Percentiles rank a stretch among this genome's conserved stretches.
Conservation (phyloP, 768 basidiomycete genomes). For the Termitomyces titanicus region DNA sequence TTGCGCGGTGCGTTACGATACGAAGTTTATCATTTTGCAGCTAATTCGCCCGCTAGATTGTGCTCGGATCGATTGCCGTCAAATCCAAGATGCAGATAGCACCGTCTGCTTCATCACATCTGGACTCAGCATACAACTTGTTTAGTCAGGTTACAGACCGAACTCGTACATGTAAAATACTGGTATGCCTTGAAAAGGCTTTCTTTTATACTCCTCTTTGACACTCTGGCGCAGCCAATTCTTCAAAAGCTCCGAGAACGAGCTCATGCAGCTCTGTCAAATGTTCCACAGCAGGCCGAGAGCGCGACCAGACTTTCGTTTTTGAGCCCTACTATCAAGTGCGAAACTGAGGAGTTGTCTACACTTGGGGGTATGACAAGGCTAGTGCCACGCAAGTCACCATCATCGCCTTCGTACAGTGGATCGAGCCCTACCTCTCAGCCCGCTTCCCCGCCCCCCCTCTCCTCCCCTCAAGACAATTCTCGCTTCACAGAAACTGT, state of each 20-base stretch:
- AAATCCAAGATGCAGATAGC: conserved; percentile 63
- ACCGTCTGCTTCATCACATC: conserved; percentile 61
- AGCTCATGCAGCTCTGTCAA: conserved; percentile 40
- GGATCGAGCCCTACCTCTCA: conserved; percentile 42
- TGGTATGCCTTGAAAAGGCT: conserved; percentile 37
- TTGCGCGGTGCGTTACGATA: conserved; percentile 37
- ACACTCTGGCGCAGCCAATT: conserved; percentile 45
- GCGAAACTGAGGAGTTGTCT: conserved; percentile 58
- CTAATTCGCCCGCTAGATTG: conserved; percentile 41
- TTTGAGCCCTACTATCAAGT: conserved; percentile 44
- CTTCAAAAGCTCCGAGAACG: conserved; percentile 53
- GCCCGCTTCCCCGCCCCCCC: conserved; percentile 42
- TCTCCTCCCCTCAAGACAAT: conserved; percentile 16
- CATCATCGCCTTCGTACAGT: conserved; percentile 41
- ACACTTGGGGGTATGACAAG: conserved; percentile 63
- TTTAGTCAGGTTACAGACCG: conserved; percentile 54
- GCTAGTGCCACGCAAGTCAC: conserved; percentile 50
- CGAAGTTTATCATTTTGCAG: background rate
- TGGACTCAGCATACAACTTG: conserved; percentile 59
- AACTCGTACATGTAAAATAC: conserved; percentile 52
- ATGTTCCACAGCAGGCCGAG: conserved; percentile 18
- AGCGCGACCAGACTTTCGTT: conserved; percentile 29
- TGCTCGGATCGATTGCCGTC: conserved; percentile 64
- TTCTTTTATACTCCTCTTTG: background rate
- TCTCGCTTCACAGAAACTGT: conserved; percentile 14